phyloP scores from a whole-genome alignment of 1,139 yeast species.

The Protomyces inouyei region DNA sequence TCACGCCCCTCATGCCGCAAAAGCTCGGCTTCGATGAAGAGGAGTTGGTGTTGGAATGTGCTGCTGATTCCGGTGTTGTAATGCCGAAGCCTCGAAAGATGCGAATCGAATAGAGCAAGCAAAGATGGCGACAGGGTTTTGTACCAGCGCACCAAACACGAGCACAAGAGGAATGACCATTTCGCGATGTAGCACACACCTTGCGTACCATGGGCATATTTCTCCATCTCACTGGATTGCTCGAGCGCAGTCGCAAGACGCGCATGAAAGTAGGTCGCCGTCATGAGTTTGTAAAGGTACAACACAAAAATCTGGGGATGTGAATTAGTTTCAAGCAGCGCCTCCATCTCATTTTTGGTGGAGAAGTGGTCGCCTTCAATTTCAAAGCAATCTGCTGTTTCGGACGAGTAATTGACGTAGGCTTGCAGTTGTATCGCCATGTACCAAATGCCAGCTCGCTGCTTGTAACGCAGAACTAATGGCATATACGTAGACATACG shows the following conservation, averaged over 20 bases:
- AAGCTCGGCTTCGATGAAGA: slow-evolving; percentile 21
- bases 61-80: neutral
- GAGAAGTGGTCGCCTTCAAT: slow-evolving; percentile 20
- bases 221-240: neutral
- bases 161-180: slow-evolving; percentile 5
- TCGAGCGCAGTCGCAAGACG: slow-evolving; percentile 1
- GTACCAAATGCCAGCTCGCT: slow-evolving; percentile 9
- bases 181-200: slow-evolving; percentile 8
- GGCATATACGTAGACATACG: slow-evolving; percentile 13
- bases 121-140: neutral
- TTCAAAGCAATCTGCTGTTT: neutral
- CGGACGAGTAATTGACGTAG: slow-evolving; percentile 3
- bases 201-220: slow-evolving; percentile 10
- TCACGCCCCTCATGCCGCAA: slow-evolving; percentile 3
- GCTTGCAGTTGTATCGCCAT: slow-evolving; percentile 14
- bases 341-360: slow-evolving; percentile 1
- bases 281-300: slow-evolving; percentile 10
- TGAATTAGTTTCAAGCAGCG: slow-evolving; percentile 10
- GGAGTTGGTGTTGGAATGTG: slow-evolving; percentile 14
- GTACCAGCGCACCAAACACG: slow-evolving; percentile 4
- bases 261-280: slow-evolving; percentile 8
- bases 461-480: slow-evolving; percentile 11
- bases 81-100: neutral
- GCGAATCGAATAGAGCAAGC: slow-evolving; percentile 7
- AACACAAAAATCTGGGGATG: slow-evolving; percentile 18